Percentiles rank a stretch among this genome's conserved stretches.
Evolutionary conservation across 2,329 filamentous ascomycete genomes (phyloP).

Genomic region (Penicillium sp.): DNA sequence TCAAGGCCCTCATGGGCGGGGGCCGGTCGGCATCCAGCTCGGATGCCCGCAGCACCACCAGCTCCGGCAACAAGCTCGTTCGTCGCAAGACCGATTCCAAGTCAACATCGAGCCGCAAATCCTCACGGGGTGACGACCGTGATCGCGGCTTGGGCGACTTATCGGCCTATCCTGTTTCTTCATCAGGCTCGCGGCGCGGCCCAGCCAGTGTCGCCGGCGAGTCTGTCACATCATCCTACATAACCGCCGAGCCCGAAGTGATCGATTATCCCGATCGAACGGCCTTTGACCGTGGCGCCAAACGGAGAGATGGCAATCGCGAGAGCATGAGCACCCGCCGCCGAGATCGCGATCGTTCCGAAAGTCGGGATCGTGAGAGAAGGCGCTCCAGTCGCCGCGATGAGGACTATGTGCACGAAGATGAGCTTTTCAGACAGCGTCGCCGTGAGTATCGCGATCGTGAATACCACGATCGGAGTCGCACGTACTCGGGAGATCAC

Average conservation of each 20-base stretch:
- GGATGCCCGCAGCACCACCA: conserved; percentile 25
- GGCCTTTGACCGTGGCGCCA: conserved; percentile 26
- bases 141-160: conserved; percentile 36
- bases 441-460: conserved; percentile 12
- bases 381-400: conserved; percentile 14
- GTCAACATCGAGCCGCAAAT: conserved; percentile 34
- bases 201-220: conserved; percentile 25
- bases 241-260: conserved; percentile 34
- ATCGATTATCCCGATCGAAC: conserved; percentile 24
- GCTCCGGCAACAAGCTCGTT: conserved; percentile 28
- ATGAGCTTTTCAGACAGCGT: conserved; percentile 16
- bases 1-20: conserved; percentile 36
- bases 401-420: conserved; percentile 15
- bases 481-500: conserved; percentile 26
- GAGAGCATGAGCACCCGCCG: conserved; percentile 19
- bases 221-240: conserved; percentile 33
- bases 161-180: conserved; percentile 22
- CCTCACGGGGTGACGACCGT: conserved; percentile 44
- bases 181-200: conserved; percentile 23
- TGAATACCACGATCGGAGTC: conserved; percentile 23
- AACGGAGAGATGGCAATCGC: conserved; percentile 23
- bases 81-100: conserved; percentile 31
- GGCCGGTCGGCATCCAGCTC: conserved; percentile 31
- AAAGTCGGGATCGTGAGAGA: conserved; percentile 24
- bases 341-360: conserved; percentile 24